Conservation (phyloP, 768 basidiomycete species). For the Mycena galopus region DNA sequence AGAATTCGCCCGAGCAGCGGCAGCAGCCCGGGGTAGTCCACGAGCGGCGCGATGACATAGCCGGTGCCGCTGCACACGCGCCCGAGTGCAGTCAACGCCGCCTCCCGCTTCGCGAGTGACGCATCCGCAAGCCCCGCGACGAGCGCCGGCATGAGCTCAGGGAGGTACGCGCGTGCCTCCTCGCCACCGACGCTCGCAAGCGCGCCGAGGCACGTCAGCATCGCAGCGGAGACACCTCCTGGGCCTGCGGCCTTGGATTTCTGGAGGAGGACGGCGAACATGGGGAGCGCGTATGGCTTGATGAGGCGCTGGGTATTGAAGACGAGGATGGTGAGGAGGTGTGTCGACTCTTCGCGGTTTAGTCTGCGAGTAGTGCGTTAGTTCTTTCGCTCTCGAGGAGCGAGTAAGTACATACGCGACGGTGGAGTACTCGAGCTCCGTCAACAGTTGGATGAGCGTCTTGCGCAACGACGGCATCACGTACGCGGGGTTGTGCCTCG, state of each 20-base stretch:
- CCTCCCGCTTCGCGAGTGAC: slow-evolving; percentile 88
- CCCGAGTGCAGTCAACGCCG: slow-evolving; percentile 94
- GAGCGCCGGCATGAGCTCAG: slow-evolving; percentile 91
- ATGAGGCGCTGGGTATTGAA: slow-evolving; percentile 93
- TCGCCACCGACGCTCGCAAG: slow-evolving; percentile 94
- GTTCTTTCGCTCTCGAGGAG: not conserved
- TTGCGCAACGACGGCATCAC: slow-evolving; percentile 98
- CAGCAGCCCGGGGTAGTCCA: slow-evolving; percentile 92
- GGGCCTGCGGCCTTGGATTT: slow-evolving; percentile 89
- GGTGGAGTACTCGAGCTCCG: slow-evolving; percentile 96
- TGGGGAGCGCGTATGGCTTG: slow-evolving; percentile 94
- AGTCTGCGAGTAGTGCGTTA: slow-evolving; percentile 60
- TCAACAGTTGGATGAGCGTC: slow-evolving; percentile 94
- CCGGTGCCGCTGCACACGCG: slow-evolving; percentile 96
- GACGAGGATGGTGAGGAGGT: slow-evolving; percentile 88
- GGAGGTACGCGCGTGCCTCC: slow-evolving; percentile 86
- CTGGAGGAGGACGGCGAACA: slow-evolving; percentile 89
- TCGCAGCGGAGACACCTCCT: slow-evolving; percentile 84
- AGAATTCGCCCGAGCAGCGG: slow-evolving; percentile 87
- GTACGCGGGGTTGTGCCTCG: slow-evolving; percentile 97
- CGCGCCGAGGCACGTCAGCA: slow-evolving; percentile 95
- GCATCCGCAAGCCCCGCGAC: slow-evolving; percentile 91
- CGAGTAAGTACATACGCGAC: slow-evolving; percentile 61
- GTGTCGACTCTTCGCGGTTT: slow-evolving; percentile 92
- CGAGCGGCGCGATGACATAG: slow-evolving; percentile 92